Base-by-base conservation (phyloP, 1,284 basidiomycete genomes). In the Ustilago bromivora region DNA sequence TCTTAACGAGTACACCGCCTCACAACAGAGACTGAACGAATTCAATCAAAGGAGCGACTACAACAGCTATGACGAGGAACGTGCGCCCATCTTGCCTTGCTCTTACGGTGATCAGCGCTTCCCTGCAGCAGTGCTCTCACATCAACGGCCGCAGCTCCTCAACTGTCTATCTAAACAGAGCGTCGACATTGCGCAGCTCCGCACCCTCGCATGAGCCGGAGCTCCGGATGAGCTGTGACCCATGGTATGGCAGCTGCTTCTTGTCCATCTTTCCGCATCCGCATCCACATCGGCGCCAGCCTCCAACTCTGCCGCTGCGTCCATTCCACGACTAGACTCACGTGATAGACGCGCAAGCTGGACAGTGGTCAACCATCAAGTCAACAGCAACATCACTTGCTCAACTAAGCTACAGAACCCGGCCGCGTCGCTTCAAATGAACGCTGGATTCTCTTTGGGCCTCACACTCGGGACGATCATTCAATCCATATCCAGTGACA, bases 161-260 rank as follows among this genome's bases (percentile, higher is more conserved):
- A 53, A 58, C 38, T 83, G 82, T 41, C 71, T 83, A 2, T 66
- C 59, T 55, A 76, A 74, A 49, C 68, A 76, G 49, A 78, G 70
- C 52, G 79, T 84, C 60, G 76, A 82, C 57, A 67, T 84, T 34
- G 93, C 90, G 23, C 92, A 94, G 85, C 89, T 99, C 69, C 90
- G 95, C 53, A 93, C 94, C 80, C 89, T 98, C 36, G 92, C 95
- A n/a, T 99, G 97, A 97, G 92, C 92, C 57, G 97, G 97, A 17
- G 92, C 98, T 19, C 96, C 97, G 1, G 86, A 88, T 56, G 93
- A 95, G 81, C 89, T 99, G 28, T 90, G 97, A 47, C 94, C 96
- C 0, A 90, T 97, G 81, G 93, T 93, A 13, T 99, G 97, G 97
- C 95, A 95, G 84, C 89, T 98, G 65, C 89, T 99, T 38, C 90